phyloP scores from a whole-genome alignment of 352 stramenopile species.

The Phytophthora sp. region DNA sequence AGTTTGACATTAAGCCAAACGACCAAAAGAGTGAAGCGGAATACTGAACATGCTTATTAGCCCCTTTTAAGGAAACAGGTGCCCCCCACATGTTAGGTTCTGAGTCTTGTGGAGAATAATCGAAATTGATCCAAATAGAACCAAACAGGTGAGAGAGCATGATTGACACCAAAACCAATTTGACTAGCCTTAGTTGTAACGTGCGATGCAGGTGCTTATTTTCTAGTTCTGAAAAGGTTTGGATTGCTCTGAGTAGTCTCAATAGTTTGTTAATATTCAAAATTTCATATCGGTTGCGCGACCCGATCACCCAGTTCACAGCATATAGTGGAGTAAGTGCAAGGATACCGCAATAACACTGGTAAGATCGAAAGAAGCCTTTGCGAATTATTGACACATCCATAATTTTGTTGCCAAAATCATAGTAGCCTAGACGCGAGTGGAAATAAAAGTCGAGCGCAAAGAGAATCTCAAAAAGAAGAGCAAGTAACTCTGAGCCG shows the following conservation, averaged over 20 bases:
- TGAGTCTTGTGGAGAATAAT: neutral
- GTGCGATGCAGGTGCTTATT: slow-evolving; percentile 49
- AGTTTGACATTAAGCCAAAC: slow-evolving; percentile 63
- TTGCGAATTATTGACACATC: slow-evolving; percentile 43
- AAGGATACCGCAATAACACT: slow-evolving; percentile 39
- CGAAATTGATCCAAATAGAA: slow-evolving; percentile 71
- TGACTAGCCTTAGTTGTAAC: slow-evolving; percentile 50
- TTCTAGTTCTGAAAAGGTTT: slow-evolving; percentile 35
- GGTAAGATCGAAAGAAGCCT: slow-evolving; percentile 43
- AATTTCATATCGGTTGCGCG: slow-evolving; percentile 31
- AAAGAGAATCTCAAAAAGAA: slow-evolving; percentile 55
- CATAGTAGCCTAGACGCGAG: slow-evolving; percentile 58
- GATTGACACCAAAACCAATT: slow-evolving; percentile 54
- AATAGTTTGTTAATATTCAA: slow-evolving; percentile 65
- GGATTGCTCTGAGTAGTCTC: slow-evolving; percentile 35
- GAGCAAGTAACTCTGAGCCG: slow-evolving; percentile 25
- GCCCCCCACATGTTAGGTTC: slow-evolving; percentile 3
- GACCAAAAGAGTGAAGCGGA: slow-evolving; percentile 59
- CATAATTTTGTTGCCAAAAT: slow-evolving; percentile 79
- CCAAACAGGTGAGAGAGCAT: slow-evolving; percentile 56
- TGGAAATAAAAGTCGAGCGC: slow-evolving; percentile 53
- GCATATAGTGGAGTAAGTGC: slow-evolving; percentile 52
- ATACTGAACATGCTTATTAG: slow-evolving; percentile 36
- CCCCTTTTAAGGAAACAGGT: slow-evolving; percentile 7
- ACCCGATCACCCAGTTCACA: slow-evolving; percentile 48